A percentile compares a stretch with the other conserved stretches of the same genome.
phyloP scores from a whole-genome alignment of 495 filamentous ascomycete genomes.

The Cenococcum geophilum region DNA sequence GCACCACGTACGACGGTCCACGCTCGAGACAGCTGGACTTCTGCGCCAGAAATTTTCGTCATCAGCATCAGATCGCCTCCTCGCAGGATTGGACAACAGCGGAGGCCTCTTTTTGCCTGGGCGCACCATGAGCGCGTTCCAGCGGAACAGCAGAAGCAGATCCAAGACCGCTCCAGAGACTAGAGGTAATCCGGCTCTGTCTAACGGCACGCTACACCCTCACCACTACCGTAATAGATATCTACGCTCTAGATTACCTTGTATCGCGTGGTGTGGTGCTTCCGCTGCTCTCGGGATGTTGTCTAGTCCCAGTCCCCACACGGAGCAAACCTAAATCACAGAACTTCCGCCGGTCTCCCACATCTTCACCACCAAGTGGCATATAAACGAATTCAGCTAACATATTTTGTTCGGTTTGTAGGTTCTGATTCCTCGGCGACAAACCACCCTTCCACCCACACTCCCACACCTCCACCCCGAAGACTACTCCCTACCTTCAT shows the following conservation, averaged over 20 bases:
- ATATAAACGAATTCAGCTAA: not conserved
- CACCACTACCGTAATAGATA: not conserved
- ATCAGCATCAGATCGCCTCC: slow-evolving; percentile 3
- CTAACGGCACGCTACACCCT: slow-evolving; percentile 14
- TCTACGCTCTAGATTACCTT: not conserved
- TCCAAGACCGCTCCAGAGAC: slow-evolving; percentile 27
- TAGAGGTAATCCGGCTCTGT: slow-evolving; percentile 4
- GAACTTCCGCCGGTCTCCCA: not conserved
- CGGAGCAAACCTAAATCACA: not conserved
- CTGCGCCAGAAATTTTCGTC: slow-evolving; percentile 12
- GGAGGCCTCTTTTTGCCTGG: slow-evolving; percentile 21
- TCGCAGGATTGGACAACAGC: slow-evolving; percentile 16
- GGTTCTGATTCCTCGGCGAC: not conserved
- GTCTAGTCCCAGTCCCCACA: not conserved
- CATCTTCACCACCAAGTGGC: not conserved
- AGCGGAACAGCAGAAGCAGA: slow-evolving; percentile 30
- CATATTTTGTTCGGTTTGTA: not conserved
- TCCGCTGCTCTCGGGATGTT: not conserved
- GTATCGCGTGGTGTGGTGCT: not conserved
- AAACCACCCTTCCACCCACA: not conserved
- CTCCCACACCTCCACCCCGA: not conserved
- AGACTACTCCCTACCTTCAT: not conserved
- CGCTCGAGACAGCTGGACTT: slow-evolving; percentile 1
- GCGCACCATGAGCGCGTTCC: slow-evolving; percentile 33
- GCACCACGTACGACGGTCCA: slow-evolving; percentile 6